Evolutionary conservation across 176 grass and related monocot genomes (phyloP), one percentile per base, ranked within the genome.

Genomic region (Phyllostachys edulis): DNA sequence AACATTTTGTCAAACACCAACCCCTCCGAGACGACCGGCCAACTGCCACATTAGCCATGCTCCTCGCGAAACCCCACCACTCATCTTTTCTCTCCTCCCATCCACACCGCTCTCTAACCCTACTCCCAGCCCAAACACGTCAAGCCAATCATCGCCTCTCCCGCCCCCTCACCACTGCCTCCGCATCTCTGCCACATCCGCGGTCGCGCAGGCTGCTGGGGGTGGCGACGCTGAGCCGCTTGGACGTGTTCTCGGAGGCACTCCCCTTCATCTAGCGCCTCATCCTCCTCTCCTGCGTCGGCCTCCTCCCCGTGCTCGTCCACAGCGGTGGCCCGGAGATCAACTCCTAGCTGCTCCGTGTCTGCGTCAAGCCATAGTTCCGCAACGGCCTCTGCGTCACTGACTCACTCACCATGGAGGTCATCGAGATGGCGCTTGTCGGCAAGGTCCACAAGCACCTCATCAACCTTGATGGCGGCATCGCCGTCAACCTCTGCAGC

Each of bases 191-290:
- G 79, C 56, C 78, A 20, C 84, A 39, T 81, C 89, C 23, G 15
- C 59, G 2, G 20, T 46, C 0, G n/a, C 69, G 18, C 50, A 45
- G 38, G 21, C 16, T 20, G 2, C 73, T 55, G 7, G 6, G 6
- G 21, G 23, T 67, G 7, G 51, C 44, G 12, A 21, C 42, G 45
- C 73, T 82, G 32, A 85, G 79, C 51, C 82, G 86, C 20, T 84
- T 93, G 1, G 88, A 92, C 68, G 81, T 93, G 46, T 90, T 96
- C 41, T 92, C 88, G 54, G 88, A 96, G 88, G 89, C 90, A 52
- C 93, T 95, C 8, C 90, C 93, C 23, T 95, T 90, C 67, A 91
- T 96, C 67, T 90, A 91, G 73, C 82, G 84, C 76, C 82, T 95
- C 17, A 88, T 92, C 71, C 88, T 90, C 23, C 93, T 95, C 59